Percentiles rank a stretch among this genome's conserved stretches.
phyloP scores from a whole-genome alignment of 2,329 filamentous ascomycete genomes.

The Myriosclerotinia curreyana region DNA sequence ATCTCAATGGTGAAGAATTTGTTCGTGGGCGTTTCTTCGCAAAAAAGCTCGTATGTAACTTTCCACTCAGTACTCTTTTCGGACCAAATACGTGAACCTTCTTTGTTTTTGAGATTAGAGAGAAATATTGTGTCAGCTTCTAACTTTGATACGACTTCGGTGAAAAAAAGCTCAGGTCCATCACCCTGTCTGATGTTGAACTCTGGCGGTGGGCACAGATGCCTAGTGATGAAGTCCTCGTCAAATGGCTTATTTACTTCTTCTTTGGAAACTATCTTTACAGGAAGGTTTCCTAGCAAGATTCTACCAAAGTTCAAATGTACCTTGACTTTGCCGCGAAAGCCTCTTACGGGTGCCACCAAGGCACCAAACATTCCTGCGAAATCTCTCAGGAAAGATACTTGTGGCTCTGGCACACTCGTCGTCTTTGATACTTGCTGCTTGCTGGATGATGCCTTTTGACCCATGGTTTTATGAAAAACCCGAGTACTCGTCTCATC shows the following conservation, averaged over 20 bases:
- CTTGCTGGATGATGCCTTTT: slow-evolving; percentile 24
- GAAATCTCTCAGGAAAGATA: slow-evolving; percentile 28
- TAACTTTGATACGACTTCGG: slow-evolving; percentile 32
- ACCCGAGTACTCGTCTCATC: slow-evolving; percentile 27
- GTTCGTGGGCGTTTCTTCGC: slow-evolving; percentile 25
- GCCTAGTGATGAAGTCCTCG: neutral
- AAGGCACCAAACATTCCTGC: slow-evolving; percentile 27
- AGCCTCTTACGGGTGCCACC: slow-evolving; percentile 30
- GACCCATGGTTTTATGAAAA: slow-evolving; percentile 35
- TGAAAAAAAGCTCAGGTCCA: slow-evolving; percentile 29
- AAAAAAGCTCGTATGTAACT: slow-evolving; percentile 35
- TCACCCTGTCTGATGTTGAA: slow-evolving; percentile 3
- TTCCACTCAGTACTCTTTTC: slow-evolving; percentile 24
- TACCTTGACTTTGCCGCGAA: slow-evolving; percentile 31
- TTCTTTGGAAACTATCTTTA: slow-evolving; percentile 22
- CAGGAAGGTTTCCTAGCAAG: slow-evolving; percentile 26
- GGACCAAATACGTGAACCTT: slow-evolving; percentile 32
- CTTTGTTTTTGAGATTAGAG: slow-evolving; percentile 29
- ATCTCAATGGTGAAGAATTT: slow-evolving; percentile 34
- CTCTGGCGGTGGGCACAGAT: slow-evolving; percentile 16
- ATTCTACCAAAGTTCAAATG: slow-evolving; percentile 37
- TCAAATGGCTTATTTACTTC: slow-evolving; percentile 5
- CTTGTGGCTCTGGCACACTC: slow-evolving; percentile 14
- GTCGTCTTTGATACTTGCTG: neutral
- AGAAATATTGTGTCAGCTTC: slow-evolving; percentile 33